Percentiles rank a stretch among this genome's conserved stretches.
These are phyloP conservation scores for Durusdinium trenchii DNA, from an alignment of 73 alveolate species.

Conservation along the genomic window DNA sequence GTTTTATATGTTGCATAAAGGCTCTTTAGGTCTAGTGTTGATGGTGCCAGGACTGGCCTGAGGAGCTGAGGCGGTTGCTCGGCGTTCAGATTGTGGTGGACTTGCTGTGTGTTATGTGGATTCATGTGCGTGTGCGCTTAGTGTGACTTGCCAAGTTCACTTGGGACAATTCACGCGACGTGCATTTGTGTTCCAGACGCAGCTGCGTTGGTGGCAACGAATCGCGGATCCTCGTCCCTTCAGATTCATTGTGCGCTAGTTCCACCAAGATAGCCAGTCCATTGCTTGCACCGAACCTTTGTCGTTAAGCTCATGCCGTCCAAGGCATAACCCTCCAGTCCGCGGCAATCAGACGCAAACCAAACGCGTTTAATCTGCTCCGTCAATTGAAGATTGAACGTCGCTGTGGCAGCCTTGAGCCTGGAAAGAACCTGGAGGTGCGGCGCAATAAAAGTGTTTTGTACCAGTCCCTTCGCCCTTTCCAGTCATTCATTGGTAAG, in stretches of 20 bases:
- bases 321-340: background rate
- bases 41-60: constrained; percentile 13
- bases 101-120: background rate
- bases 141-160: background rate
- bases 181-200: background rate
- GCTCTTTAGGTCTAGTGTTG: too few relatives aligned
- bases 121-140: background rate
- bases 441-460: background rate
- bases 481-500: background rate
- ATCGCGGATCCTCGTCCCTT: background rate
- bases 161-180: background rate
- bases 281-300: too few relatives aligned
- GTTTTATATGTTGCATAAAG: too few relatives aligned
- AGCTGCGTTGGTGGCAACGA: background rate
- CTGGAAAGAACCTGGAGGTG: background rate
- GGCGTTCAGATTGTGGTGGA: background rate
- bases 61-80: background rate
- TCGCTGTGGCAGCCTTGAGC: background rate
- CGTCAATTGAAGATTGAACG: background rate
- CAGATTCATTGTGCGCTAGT: too few relatives aligned
- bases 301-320: background rate
- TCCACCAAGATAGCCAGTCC: too few relatives aligned
- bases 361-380: background rate
- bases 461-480: too few relatives aligned
- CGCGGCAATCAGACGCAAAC: background rate